Evolutionary conservation across 148 eudicot species (phyloP), one percentile per base, ranked within the genome.

Genomic region (Rhododendron griersonianum): DNA sequence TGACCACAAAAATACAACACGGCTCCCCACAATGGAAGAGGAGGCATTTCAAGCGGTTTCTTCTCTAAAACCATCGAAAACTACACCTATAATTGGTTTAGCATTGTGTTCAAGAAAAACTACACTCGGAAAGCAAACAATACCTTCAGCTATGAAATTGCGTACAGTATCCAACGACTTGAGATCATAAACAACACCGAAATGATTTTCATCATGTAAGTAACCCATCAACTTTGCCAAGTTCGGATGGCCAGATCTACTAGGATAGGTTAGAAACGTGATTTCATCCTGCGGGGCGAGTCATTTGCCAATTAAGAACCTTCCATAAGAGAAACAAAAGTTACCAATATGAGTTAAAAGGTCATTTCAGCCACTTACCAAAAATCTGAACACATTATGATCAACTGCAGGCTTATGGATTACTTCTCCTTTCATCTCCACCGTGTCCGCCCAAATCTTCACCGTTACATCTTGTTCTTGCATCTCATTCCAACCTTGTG

Each of bases 181-280:
- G 2, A 83, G 84, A 65, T 83, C 77, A 83, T 65, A 83, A 65
- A 83, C 84, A 65, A 83, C 55, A 21, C 84, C 84, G 51, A 83
- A 63, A 10, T 39, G 11, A 18, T 44, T 21, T 23, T 63, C 50
- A 23, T 83, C 84, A 14, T 75, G 63, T 25, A 51, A 83, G 25
- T 48, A 83, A 61, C 84, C 84, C 39, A 83, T 61, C 84, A 63
- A 44, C 53, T 83, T 83, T 48, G 25, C 55, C 23, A 65, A 44
- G 73, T 83, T 83, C 2, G 55, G 84, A 83, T 83, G 84, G 51
- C 19, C 8, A 33, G 33, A 23, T 21, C 39, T 2, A 44, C 25
- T 16, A 19, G 14, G 75, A 65, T 41, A 4, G 9, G 25, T n/a
- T 50, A 65, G 77, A 83, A 61, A 71, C 9, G 3, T 35, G n/a